Evolutionary conservation across 345 rosid genomes (phyloP).

Genomic region (Anastatica hierochuntica): DNA sequence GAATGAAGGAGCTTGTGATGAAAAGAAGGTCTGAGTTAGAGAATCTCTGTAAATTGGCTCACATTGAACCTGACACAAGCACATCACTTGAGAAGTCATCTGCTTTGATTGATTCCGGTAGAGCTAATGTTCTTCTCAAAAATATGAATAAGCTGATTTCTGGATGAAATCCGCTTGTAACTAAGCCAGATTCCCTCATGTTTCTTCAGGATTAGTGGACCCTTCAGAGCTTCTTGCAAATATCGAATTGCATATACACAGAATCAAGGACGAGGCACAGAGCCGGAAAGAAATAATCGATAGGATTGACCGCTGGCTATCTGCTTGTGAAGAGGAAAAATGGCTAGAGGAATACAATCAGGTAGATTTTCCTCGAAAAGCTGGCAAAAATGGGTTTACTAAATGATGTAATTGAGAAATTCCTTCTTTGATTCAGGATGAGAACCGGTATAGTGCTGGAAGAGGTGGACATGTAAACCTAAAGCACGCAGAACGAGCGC

Average conservation of each 20-base stretch:
- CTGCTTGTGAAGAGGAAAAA: constrained; percentile 89
- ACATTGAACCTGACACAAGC: constrained; percentile 75
- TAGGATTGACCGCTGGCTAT: constrained; percentile 84
- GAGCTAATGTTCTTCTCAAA: neutral
- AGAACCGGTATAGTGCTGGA: constrained; percentile 71
- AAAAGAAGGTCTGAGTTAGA: constrained; percentile 80
- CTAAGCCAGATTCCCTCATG: constrained; percentile 57
- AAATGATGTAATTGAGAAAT: neutral
- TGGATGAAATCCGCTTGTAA: too few relatives aligned
- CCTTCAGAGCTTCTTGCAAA: constrained; percentile 80
- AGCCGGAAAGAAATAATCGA: constrained; percentile 91
- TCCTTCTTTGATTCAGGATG: constrained; percentile 40
- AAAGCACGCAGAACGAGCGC: constrained; percentile 86
- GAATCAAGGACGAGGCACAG: constrained; percentile 67
- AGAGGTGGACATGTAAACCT: constrained; percentile 89
- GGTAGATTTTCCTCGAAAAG: constrained; percentile 26
- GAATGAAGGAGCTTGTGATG: constrained; percentile 95
- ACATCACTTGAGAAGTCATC: constrained; percentile 84
- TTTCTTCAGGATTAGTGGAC: constrained; percentile 67
- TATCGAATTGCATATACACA: constrained; percentile 67
- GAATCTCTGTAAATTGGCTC: constrained; percentile 59
- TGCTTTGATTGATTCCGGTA: constrained; percentile 93
- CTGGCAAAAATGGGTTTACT: neutral
- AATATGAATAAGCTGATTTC: constrained; percentile 54
- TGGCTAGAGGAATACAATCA: constrained; percentile 93